phyloP scores from a whole-genome alignment of 768 basidiomycete species.

The Tulasnella sp. region DNA sequence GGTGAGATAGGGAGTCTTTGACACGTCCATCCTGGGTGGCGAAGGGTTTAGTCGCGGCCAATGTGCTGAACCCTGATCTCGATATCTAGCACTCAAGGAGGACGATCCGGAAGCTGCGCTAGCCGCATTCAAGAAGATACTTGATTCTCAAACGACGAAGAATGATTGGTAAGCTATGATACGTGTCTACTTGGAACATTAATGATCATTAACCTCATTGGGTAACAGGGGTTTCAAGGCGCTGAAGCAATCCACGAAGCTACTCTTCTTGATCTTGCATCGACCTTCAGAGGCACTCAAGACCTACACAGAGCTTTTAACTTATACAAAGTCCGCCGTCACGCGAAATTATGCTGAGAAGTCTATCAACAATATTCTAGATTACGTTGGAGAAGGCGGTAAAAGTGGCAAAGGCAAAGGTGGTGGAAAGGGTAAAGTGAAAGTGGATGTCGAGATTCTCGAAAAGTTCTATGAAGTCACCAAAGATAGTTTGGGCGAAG shows the following conservation, averaged over 20 bases:
- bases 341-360: conserved; percentile 96
- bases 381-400: conserved; percentile 84
- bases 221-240: conserved; percentile 89
- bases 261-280: conserved; percentile 67
- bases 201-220: not conserved
- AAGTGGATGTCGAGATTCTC: conserved; percentile 56
- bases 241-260: conserved; percentile 91
- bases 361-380: conserved; percentile 94
- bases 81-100: conserved; percentile 69
- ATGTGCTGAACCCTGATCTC: not conserved
- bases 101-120: conserved; percentile 86
- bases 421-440: conserved; percentile 41
- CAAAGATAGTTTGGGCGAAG: conserved; percentile 76
- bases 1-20: conserved; percentile 37
- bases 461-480: conserved; percentile 95
- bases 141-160: conserved; percentile 81
- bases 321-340: conserved; percentile 91
- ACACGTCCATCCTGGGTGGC: not conserved
- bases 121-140: conserved; percentile 77
- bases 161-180: conserved; percentile 66
- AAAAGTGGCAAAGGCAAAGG: conserved; percentile 50
- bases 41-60: not conserved
- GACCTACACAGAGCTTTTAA: conserved; percentile 74
- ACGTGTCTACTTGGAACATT: not conserved
- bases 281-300: conserved; percentile 73